Conservation (phyloP, 1,139 yeast genomes). For the Scheffersomyces quercinus region DNA sequence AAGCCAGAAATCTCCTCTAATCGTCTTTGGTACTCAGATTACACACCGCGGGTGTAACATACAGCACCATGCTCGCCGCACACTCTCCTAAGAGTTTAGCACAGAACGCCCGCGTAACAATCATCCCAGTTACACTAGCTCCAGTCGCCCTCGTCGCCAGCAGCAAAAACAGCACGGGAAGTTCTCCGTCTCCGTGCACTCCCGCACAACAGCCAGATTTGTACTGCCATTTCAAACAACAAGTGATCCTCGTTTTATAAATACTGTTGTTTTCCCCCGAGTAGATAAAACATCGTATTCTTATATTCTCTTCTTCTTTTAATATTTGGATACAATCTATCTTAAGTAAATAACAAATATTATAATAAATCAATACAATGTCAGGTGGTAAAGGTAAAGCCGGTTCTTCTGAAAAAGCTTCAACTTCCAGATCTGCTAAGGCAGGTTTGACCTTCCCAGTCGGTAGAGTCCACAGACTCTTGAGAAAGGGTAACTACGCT, state of each 20-base stretch:
- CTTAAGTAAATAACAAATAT: slow-evolving; percentile 11
- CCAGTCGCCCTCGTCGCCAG: slow-evolving; percentile 1
- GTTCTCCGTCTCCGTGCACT: background rate
- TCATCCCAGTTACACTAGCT: background rate
- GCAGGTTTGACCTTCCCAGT: slow-evolving; percentile 59
- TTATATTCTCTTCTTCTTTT: slow-evolving; percentile 9
- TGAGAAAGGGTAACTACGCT: slow-evolving; percentile 57
- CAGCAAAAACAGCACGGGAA: background rate
- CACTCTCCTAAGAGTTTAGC: background rate
- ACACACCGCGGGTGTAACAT: background rate
- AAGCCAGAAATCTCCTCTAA: slow-evolving; percentile 3
- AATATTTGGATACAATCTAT: slow-evolving; percentile 5
- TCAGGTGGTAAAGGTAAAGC: slow-evolving; percentile 59
- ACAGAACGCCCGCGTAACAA: background rate
- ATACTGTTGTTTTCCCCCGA: slow-evolving; percentile 1
- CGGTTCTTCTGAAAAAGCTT: slow-evolving; percentile 53
- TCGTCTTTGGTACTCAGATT: background rate
- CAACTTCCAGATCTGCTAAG: slow-evolving; percentile 54
- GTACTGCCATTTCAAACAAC: slow-evolving; percentile 3
- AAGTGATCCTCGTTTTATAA: too few species aligned
- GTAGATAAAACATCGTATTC: slow-evolving; percentile 5
- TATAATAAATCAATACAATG: slow-evolving; percentile 28
- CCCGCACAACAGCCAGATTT: background rate
- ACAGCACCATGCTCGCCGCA: background rate
- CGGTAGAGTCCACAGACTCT: slow-evolving; percentile 57